phyloP scores from a whole-genome alignment of 208 protist genomes.

The Trypanosoma lewisi region DNA sequence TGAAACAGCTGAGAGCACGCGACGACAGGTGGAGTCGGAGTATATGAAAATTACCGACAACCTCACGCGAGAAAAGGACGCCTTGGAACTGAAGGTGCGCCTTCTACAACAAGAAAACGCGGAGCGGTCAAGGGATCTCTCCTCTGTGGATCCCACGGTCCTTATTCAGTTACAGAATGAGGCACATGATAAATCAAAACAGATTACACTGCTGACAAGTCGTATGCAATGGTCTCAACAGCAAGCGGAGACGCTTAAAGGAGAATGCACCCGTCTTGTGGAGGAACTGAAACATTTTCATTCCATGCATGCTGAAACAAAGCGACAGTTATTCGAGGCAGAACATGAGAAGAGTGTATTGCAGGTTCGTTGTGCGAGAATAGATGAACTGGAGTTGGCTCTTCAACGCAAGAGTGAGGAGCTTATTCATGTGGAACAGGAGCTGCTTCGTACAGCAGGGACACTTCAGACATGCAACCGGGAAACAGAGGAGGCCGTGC shows the following conservation, averaged over 20 bases:
- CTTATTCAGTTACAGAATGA: conserved; percentile 56
- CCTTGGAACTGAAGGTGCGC: conserved; percentile 37
- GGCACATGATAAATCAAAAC: conserved; percentile 43
- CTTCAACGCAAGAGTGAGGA: conserved; percentile 65
- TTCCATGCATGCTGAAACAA: conserved; percentile 39
- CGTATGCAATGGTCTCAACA: conserved; percentile 60
- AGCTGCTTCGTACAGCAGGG: conserved; percentile 61
- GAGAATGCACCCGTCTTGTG: conserved; percentile 65
- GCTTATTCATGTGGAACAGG: conserved; percentile 48
- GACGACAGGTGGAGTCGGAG: conserved; percentile 39
- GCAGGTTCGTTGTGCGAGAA: conserved; percentile 40
- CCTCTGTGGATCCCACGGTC: conserved; percentile 29
- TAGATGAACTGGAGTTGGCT: conserved; percentile 53
- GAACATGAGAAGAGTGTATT: conserved; percentile 61
- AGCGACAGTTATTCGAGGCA: conserved; percentile 53
- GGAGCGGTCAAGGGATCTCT: not conserved
- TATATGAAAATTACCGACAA: conserved; percentile 33
- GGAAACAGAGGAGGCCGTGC: conserved; percentile 78
- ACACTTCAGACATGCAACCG: conserved; percentile 72
- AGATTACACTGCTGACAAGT: conserved; percentile 59
- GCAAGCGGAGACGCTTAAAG: conserved; percentile 68
- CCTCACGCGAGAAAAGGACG: conserved; percentile 52
- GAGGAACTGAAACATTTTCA: conserved; percentile 58
- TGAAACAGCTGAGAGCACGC: conserved; percentile 11
- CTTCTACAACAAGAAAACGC: conserved; percentile 15